Conservation (phyloP, 495 filamentous ascomycete genomes). For the Daldinia decipiens region DNA sequence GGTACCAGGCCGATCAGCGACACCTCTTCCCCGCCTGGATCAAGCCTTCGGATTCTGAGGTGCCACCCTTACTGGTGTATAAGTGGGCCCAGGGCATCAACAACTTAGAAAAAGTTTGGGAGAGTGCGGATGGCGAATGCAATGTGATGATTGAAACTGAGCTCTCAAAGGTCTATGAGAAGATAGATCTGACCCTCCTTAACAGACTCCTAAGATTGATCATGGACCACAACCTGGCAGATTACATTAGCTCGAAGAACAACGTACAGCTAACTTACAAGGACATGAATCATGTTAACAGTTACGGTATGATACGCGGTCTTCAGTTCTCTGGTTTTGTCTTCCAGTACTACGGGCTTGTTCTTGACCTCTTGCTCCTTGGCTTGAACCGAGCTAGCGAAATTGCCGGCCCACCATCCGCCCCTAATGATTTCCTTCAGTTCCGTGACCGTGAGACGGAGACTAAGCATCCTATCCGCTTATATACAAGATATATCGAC, state of each 20-base stretch:
- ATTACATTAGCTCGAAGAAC: conserved; percentile 99
- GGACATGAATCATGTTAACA: conserved; percentile 99
- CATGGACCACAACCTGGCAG: conserved; percentile 99
- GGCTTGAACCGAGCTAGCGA: conserved; percentile 95
- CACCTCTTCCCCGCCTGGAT: conserved; percentile 99
- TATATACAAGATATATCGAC: conserved; percentile 98
- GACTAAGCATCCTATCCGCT: conserved; percentile 89
- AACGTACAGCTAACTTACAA: conserved; percentile 99
- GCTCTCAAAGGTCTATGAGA: conserved; percentile 98
- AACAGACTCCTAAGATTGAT: conserved; percentile 93
- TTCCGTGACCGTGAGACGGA: conserved; percentile 93
- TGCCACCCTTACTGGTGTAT: conserved; percentile 95
- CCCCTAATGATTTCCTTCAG: conserved; percentile 97
- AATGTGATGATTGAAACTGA: conserved; percentile 99
- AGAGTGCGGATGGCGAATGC: conserved; percentile 92
- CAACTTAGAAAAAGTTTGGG: conserved; percentile 98
- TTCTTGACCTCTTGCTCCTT: conserved; percentile 92
- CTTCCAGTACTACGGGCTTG: conserved; percentile 98
- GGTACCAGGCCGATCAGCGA: conserved; percentile 99
- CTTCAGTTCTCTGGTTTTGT: conserved; percentile 98
- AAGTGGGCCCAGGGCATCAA: conserved; percentile 99
- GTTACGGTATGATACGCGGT: conserved; percentile 97
- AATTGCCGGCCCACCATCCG: conserved; percentile 95
- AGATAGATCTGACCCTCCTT: conserved; percentile 95
- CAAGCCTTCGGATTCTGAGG: conserved; percentile 98